phyloP scores from a whole-genome alignment of 768 basidiomycete genomes.

The Naganishia friedmannii region DNA sequence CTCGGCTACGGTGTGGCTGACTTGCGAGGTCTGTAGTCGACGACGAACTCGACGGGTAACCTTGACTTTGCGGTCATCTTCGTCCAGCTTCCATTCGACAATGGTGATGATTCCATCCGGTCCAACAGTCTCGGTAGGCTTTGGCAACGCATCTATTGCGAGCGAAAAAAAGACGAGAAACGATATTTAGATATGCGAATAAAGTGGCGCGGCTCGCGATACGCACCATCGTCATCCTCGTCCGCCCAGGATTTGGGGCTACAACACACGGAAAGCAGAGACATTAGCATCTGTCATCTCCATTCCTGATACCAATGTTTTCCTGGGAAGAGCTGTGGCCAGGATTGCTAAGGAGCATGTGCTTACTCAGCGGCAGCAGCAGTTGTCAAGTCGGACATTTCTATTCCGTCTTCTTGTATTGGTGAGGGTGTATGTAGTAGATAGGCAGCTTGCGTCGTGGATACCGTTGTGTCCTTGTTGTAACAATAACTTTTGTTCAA shows the following conservation, averaged over 20 bases:
- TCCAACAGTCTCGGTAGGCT: slow-evolving; percentile 65
- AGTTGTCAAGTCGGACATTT: slow-evolving; percentile 17
- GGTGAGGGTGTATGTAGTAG: neutral
- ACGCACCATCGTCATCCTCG: slow-evolving; percentile 12
- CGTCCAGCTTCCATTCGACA: slow-evolving; percentile 77
- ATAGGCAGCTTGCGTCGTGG: neutral
- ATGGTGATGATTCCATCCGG: slow-evolving; percentile 86
- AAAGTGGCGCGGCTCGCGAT: too few species aligned
- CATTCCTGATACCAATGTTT: neutral
- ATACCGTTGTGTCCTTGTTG: neutral
- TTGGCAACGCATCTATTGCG: slow-evolving; percentile 43
- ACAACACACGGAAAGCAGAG: neutral
- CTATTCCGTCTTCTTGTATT: neutral
- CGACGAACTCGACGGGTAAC: slow-evolving; percentile 84
- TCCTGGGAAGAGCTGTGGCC: neutral
- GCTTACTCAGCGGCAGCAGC: slow-evolving; percentile 23
- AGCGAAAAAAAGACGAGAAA: neutral
- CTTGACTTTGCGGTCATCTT: slow-evolving; percentile 93
- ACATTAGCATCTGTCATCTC: neutral
- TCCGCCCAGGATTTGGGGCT: slow-evolving; percentile 19
- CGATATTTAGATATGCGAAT: too few species aligned
- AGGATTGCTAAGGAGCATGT: neutral
- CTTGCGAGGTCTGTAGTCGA: slow-evolving; percentile 80
- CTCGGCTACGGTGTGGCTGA: slow-evolving; percentile 91
- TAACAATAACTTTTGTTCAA: neutral